Evolutionary conservation across 495 filamentous ascomycete genomes (phyloP).

Genomic region (Friedmanniomyces endolithicus): DNA sequence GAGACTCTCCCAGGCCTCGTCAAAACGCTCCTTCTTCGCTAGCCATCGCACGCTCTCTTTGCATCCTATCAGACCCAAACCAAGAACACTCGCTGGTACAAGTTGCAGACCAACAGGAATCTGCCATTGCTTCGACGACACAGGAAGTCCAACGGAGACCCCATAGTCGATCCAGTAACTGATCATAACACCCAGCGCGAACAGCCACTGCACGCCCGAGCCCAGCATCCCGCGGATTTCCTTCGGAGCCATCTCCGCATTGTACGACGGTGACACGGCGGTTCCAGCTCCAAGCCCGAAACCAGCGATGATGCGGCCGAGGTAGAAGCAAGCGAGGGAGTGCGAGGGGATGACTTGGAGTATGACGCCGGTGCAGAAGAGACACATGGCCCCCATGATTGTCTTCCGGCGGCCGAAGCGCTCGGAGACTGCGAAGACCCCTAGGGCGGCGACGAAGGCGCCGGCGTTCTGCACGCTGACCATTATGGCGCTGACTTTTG

Average conservation of each 20-base stretch:
- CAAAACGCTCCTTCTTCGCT: conserved; percentile 11
- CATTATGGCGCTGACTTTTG: conserved; percentile 11
- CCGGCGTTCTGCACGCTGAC: conserved; percentile 14
- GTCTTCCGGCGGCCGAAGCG: conserved; percentile 13
- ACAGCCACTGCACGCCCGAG: conserved; percentile 18
- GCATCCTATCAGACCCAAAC: conserved; percentile 8
- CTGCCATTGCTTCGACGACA: conserved; percentile 17
- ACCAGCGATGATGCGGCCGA: conserved; percentile 19
- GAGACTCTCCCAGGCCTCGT: conserved; percentile 17
- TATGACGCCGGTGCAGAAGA: conserved; percentile 20
- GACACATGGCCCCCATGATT: conserved; percentile 3
- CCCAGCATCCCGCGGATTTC: conserved; percentile 18
- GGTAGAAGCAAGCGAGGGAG: conserved; percentile 21
- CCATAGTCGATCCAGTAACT: conserved; percentile 16
- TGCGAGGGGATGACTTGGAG: conserved; percentile 26
- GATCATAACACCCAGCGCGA: conserved; percentile 8
- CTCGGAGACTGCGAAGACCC: conserved; percentile 9
- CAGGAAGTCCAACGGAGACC: background rate
- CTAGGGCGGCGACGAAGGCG: conserved; percentile 11
- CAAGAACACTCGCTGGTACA: conserved; percentile 12
- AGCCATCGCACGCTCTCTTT: conserved; percentile 18
- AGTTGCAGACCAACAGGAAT: conserved; percentile 22
- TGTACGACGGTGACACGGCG: conserved; percentile 15
- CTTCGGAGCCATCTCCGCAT: conserved; percentile 20
- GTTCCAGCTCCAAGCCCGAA: conserved; percentile 17